A percentile compares a stretch with the other conserved stretches of the same genome.
Conservation (phyloP, 1,139 yeast species). For the Geotrichum bryndzae region DNA sequence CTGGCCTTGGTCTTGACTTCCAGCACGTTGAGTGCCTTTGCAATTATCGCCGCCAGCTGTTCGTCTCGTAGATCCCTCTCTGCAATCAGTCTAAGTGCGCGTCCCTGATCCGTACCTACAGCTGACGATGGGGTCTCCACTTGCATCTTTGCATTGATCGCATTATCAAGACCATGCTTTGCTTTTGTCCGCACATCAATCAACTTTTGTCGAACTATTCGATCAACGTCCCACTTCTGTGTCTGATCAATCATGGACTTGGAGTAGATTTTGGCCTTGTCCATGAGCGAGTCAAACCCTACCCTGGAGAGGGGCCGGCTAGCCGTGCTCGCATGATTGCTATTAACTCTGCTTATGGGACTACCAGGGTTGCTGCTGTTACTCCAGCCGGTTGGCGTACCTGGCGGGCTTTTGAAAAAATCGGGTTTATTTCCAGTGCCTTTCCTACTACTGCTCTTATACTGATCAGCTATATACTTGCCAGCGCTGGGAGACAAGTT, state of each 20-base stretch:
- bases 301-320: background rate
- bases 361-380: no score
- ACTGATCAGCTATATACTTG: constrained; percentile 27
- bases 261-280: constrained; percentile 7
- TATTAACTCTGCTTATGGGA: background rate
- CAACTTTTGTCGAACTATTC: constrained; percentile 6
- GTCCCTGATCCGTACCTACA: background rate
- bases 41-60: constrained; percentile 3
- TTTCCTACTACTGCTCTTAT: constrained; percentile 8
- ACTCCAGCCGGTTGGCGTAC: no score
- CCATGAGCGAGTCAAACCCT: constrained; percentile 1
- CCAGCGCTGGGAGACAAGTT: constrained; percentile 30
- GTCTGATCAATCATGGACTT: constrained; percentile 9
- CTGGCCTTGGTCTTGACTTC: background rate
- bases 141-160: background rate
- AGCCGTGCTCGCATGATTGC: background rate
- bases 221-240: constrained; percentile 13
- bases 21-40: background rate
- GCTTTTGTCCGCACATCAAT: constrained; percentile 3
- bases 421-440: background rate
- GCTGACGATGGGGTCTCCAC: background rate
- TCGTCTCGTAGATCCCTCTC: constrained; percentile 1
- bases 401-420: background rate
- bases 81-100: background rate
- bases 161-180: background rate